Evolutionary conservation across 2,329 filamentous ascomycete species (phyloP), one percentile per base, ranked within the genome.

Genomic region (Talaromyces sp.): DNA sequence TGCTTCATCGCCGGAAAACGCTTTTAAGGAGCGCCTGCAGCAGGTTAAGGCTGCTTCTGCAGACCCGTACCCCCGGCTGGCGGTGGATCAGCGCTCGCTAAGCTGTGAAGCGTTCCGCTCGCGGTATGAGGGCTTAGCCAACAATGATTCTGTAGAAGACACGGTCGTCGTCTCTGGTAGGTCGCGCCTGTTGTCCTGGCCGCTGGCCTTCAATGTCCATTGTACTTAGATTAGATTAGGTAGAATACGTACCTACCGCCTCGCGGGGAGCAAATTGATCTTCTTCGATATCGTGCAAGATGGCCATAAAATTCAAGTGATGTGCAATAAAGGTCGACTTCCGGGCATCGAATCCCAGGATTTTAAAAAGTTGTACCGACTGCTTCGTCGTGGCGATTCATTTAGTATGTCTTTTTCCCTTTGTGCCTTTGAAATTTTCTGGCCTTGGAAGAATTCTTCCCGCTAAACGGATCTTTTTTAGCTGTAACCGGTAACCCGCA

Each of bases 251-350:
- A 86, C 86, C 42, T 82, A 89, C 67, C 88, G 90, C 57, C 79
- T 83, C 43, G 82, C 85, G 49, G 87, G 92, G 61, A 86, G 84
- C 63, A 90, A 89, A 73, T 85, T 99, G 63, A 79, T 91, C 58
- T 99, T 99, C 72, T 72, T 97, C 61, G 89, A 94, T 73, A 76
- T 97, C 45, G 79, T 86, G 61, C 86, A 91, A 70, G 85, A 90
- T 67, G 87, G 86, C 52, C 76, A 85, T 61, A 83, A 81, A 58
- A 73, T 95, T 30, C 94, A 99, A 74, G 81, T 87, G 56, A 85
- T 96, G 77, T 82, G 89, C 71, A 89, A 89, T 72, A 80, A 86
- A 62, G 79, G 80, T 54, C 65, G 65, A 11, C 60, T 77, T 14
- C 68, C 69, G 14, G 72, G 65, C 16, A 61, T 75, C 9, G 64